These are phyloP conservation scores for Antonospora locustae DNA, from an alignment of 371 early-diverging fungal species.

Conservation along the genomic window DNA sequence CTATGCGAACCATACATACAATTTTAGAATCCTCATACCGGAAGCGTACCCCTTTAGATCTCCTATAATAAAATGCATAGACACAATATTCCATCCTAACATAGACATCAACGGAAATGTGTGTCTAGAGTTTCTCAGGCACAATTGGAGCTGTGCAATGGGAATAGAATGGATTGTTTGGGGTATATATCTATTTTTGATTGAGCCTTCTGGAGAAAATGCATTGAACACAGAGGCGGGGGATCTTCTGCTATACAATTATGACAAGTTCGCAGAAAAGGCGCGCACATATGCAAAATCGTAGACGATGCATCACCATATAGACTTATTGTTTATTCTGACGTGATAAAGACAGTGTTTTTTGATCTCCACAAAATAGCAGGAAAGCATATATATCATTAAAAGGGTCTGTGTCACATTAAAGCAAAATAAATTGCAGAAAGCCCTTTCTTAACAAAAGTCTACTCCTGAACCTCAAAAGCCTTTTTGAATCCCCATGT, in stretches of 20 bases:
- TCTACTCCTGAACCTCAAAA: slow-evolving; percentile 44
- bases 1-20: too few species aligned
- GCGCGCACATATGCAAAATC: slow-evolving; percentile 8
- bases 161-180: slow-evolving; percentile 42
- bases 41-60: slow-evolving; percentile 50
- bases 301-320: neutral
- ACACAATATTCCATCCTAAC: slow-evolving; percentile 50
- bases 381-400: too few species aligned
- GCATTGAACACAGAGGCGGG: slow-evolving; percentile 50
- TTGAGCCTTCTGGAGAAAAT: slow-evolving; percentile 38
- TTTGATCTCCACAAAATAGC: slow-evolving; percentile 7
- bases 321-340: neutral
- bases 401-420: too few species aligned
- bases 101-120: slow-evolving; percentile 44
- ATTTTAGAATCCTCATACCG: slow-evolving; percentile 23
- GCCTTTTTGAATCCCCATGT: slow-evolving; percentile 74
- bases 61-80: slow-evolving; percentile 42
- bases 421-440: too few species aligned
- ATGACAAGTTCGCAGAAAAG: slow-evolving; percentile 30
- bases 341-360: neutral
- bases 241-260: slow-evolving; percentile 30
- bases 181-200: slow-evolving; percentile 40
- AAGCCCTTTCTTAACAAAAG: too few species aligned
- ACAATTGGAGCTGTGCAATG: slow-evolving; percentile 43
- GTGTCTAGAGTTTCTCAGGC: slow-evolving; percentile 50